Base-by-base conservation (phyloP, 2,329 filamentous ascomycete genomes). In the Hymenoscyphus occultus region DNA sequence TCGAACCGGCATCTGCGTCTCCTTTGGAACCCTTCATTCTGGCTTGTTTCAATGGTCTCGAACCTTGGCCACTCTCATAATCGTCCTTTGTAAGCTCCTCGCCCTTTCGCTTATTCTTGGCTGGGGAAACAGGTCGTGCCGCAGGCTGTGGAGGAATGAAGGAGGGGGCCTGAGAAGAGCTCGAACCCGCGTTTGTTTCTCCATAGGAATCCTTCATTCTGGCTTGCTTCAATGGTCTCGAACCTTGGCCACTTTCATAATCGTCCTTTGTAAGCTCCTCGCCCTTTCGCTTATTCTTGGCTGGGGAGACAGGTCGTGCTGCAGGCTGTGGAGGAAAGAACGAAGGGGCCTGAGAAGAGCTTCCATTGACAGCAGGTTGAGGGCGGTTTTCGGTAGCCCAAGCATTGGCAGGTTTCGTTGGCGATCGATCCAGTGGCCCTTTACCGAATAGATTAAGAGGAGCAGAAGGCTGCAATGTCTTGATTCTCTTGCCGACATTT, bases 261-360 rank as follows among this genome's bases (percentile, higher is more conserved):
- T 68, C 68, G 56, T 74, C 68, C 58, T 73, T 70, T 5, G 72
- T 72, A 2, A 76, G 68, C 31, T 70, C 64, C 19, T 74, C 72
- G 9, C 74, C 74, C 62, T 73, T 75, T 64, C 75, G 69, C 70
- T 76, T 76, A 14, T 67, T 64, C 40, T 72, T 74, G 2, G 67
- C 58, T 48, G 68, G 54, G 5, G 62, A 56, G 40, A 67, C 28
- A 48, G 59, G 59, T 9, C 63, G 57, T 2, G 62, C 40, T 45
- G 66, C 28, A 54, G 59, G 56, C 9, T 63, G 57, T 14, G 64
- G n/a, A 39, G 67, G 42, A 39, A 35, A n/a, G 31, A 35, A 2
- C 39, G 45, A 48, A 39, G 59, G 22, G 16, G 59, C 14, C 28
- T 61, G 62, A 2, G 56, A 42, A 31, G 48, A 6, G 19, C 56